Conservation (phyloP, 2,329 filamentous ascomycete species). For the Pseudopyricularia javanii region DNA sequence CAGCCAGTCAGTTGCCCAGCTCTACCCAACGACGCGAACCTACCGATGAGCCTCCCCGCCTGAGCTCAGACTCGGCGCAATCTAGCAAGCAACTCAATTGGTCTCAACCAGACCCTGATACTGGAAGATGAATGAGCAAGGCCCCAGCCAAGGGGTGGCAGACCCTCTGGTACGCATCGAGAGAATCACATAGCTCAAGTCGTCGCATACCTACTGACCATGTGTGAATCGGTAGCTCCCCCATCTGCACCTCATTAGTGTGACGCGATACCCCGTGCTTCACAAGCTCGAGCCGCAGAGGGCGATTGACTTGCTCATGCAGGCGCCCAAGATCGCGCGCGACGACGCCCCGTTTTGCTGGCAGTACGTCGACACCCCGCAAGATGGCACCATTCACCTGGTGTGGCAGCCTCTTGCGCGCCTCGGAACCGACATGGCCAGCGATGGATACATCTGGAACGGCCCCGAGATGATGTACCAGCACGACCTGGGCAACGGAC, state of each 20-base stretch:
- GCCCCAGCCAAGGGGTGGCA: conserved; percentile 2
- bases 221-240: conserved; percentile 44
- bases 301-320: conserved; percentile 71
- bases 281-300: conserved; percentile 61
- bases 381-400: conserved; percentile 70
- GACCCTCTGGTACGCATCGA: not conserved
- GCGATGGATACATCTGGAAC: conserved; percentile 86
- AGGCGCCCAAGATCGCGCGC: conserved; percentile 74
- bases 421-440: conserved; percentile 64
- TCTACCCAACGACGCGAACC: not conserved
- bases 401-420: conserved; percentile 77
- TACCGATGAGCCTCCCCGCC: not conserved
- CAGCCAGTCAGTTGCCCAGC: not conserved
- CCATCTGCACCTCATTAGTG: conserved; percentile 83
- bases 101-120: not conserved
- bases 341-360: conserved; percentile 81
- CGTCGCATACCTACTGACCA: not conserved
- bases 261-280: conserved; percentile 65
- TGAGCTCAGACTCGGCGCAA: not conserved
- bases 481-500: conserved; percentile 53
- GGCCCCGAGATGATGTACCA: conserved; percentile 67
- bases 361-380: conserved; percentile 77
- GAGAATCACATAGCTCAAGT: not conserved
- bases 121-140: conserved; percentile 2
- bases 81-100: not conserved